Evolutionary conservation across 345 rosid genomes (phyloP), one percentile per base, ranked within the genome.

Genomic region (Reutealis trisperma): DNA sequence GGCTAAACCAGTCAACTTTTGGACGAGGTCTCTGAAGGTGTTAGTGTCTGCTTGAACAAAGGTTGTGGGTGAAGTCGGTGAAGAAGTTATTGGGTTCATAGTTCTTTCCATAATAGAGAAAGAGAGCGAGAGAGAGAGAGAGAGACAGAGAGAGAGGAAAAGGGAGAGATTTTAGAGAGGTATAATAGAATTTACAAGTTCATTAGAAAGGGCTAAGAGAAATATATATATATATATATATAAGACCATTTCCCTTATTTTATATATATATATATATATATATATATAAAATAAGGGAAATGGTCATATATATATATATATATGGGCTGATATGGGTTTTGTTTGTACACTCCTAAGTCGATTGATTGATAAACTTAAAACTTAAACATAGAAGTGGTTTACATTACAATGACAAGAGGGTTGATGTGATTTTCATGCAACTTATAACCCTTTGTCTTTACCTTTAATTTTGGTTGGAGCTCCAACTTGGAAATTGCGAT

Each of bases 11-110:
- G 90, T 87, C 6, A 85, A 82, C 64, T 74, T 85, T 41, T 87
- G 90, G 77, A 87, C 90, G 3, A 87, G 79, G 45, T 85, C 90
- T 57, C 84, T 70, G 79, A 87, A 87, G n/a, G 78, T 72, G 78
- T 61, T 67, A 3, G 86, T 62, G 63, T 87, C 90, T 8, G 90
- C 88, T 54, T 85, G 88, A 27, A 87, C 86, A 59, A 84, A 87
- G 34, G 90, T 84, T 22, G 90, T 82, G 45, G 78, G 45, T 3
- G 83, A 77, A 1, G 83, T 21, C 11, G 79, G 78, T 1, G 86
- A 70, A 2, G 84, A 37, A 15, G 84, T 16, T 24, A 63, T 45
- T 27, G 58, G 6, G 78, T 67, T 70, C 12, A 67, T 61, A 58
- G 52, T 78, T 11, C 63, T 78, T 63, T 82, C 84, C 84, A 76